Evolutionary conservation across 345 rosid species (phyloP), one percentile per base, ranked within the genome.

Genomic region (Litchi chinensis): DNA sequence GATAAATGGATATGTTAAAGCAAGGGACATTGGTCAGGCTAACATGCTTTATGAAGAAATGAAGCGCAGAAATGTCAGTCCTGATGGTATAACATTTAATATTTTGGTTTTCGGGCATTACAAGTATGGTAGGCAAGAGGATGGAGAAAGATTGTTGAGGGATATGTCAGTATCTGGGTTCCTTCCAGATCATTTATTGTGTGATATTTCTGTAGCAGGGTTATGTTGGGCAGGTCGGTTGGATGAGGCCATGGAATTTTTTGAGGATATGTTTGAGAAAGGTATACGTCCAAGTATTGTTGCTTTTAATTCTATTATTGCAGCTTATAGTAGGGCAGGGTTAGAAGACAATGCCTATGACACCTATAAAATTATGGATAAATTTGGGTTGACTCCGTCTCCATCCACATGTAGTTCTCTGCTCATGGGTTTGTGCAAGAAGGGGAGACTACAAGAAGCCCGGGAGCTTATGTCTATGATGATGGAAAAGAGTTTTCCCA

Each of bases 1-100:
- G 79, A 85, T 93, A 78, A 86, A 86, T 80, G 95, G 97, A 11
- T 90, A 90, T 77, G 87, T 91, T 68, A 93, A 93, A 83, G 89
- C 93, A 10, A 84, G 85, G 86, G 89, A 90, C 70, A 75, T 90
- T 73, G 79, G 70, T 81, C 88, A 86, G 75, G 95, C 95, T 26
- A 86, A 80, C 65, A 65, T 81, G 79, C 79, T 93, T 46, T 93
- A 84, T 21, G 83, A 85, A 65, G 95, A 90, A 81, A 90, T 93
- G 97, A 82, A 62, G 78, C 72, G 60, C 50, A 85, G 80, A 74
- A 90, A 89, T 67, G 59, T 93, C 73, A 71, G 87, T 59, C 93
- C 95, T 69, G 92, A 93, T 82, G 83, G 87, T 73, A 76, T 86
- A 75, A 93, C 97, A 75, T 88, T 91, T 79, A 93, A 93, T 76